A percentile compares a stretch with the other conserved stretches of the same genome.
phyloP scores from a whole-genome alignment of 805 yeast species.

The Kluyveromyces lactis region DNA sequence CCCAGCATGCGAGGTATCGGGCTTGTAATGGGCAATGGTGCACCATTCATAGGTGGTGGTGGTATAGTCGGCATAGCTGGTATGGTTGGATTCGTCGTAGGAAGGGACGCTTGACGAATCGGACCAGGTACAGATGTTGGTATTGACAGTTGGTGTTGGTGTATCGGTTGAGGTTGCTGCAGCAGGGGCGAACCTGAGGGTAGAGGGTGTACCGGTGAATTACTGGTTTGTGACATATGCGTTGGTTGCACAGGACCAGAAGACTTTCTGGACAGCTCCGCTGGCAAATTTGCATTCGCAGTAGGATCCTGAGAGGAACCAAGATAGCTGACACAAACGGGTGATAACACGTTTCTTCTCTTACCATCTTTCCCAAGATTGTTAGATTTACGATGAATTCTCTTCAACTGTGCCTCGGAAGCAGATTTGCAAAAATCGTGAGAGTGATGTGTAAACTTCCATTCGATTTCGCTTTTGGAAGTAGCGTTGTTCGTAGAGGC shows the following conservation, averaged over 20 bases:
- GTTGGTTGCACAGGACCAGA: neutral
- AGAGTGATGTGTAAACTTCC: slow-evolving; percentile 28
- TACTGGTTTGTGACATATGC: neutral
- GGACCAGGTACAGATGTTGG: neutral
- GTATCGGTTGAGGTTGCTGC: neutral
- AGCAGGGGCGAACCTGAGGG: neutral
- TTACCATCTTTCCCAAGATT: slow-evolving; percentile 26
- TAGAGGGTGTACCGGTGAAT: neutral
- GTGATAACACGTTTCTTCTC: slow-evolving; percentile 24
- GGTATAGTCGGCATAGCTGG: neutral
- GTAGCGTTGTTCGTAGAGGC: slow-evolving; percentile 8
- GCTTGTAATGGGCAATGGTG: neutral
- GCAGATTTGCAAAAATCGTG: slow-evolving; percentile 20
- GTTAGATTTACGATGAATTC: slow-evolving; percentile 26
- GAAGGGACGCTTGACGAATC: neutral
- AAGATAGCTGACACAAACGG: slow-evolving; percentile 23
- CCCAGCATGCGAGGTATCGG: slow-evolving; percentile 1
- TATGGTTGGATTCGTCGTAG: too few species aligned
- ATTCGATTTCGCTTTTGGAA: slow-evolving; percentile 9
- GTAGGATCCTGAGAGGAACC: slow-evolving; percentile 2
- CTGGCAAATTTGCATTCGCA: neutral
- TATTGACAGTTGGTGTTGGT: neutral
- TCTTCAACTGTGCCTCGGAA: slow-evolving; percentile 14
- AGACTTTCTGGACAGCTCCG: neutral
- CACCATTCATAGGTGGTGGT: neutral